Evolutionary conservation across 2,329 filamentous ascomycete species (phyloP).

Genomic region (Aureobasidium sp.): DNA sequence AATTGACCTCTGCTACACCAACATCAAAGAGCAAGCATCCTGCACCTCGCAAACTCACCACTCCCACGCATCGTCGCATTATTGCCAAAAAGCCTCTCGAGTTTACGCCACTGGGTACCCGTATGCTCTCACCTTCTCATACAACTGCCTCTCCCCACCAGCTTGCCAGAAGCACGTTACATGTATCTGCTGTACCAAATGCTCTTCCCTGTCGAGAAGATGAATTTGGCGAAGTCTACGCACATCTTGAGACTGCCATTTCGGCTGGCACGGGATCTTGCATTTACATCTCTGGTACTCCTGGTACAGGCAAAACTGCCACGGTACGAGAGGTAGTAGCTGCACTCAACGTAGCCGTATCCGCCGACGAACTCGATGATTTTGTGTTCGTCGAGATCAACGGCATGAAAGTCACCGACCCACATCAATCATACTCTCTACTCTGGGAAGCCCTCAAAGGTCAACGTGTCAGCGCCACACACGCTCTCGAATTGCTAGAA

Average conservation of each 20-base stretch:
- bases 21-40: conserved; percentile 40
- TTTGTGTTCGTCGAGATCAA: conserved; percentile 99
- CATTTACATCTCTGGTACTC: conserved; percentile 98
- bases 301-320: conserved; percentile 94
- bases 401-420: conserved; percentile 98
- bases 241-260: conserved; percentile 89
- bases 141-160: conserved; percentile 83
- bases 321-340: conserved; percentile 93
- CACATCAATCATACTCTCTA: conserved; percentile 89
- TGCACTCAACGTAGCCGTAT: conserved; percentile 79
- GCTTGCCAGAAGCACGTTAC: conserved; percentile 76
- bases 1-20: conserved; percentile 39
- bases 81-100: conserved; percentile 82
- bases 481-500: conserved; percentile 85
- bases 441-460: conserved; percentile 95
- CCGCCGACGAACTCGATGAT: conserved; percentile 86
- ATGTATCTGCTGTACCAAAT: conserved; percentile 86
- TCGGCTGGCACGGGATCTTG: conserved; percentile 88
- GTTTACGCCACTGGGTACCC: conserved; percentile 90
- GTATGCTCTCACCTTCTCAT: conserved; percentile 68
- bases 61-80: conserved; percentile 61
- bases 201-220: conserved; percentile 85
- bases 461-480: conserved; percentile 83
- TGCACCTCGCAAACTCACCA: conserved; percentile 49
- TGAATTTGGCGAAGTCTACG: conserved; percentile 88